phyloP scores from a whole-genome alignment of 108 stramenopile genomes.

The Cyclotella distinguenda region DNA sequence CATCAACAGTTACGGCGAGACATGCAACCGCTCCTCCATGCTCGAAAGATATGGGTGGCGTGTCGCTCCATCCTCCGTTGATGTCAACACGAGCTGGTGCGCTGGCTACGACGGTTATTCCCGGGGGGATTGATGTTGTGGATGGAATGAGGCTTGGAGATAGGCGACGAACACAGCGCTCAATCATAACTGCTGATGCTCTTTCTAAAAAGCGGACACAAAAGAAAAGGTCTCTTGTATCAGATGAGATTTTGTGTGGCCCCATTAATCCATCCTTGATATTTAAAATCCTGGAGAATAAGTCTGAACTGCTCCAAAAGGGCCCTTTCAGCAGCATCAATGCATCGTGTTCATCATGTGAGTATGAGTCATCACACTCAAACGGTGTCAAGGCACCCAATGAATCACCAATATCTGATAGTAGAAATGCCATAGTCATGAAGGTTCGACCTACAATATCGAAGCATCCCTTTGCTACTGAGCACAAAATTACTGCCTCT shows the following conservation, averaged over 20 bases:
- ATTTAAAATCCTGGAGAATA: background rate
- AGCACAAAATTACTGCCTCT: conserved; percentile 31
- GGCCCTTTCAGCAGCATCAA: background rate
- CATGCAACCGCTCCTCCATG: conserved; percentile 72
- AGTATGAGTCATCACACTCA: background rate
- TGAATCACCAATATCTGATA: conserved; percentile 14
- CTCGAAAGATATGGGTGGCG: conserved; percentile 84
- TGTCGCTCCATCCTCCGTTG: conserved; percentile 88
- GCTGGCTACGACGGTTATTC: conserved; percentile 53
- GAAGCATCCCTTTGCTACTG: conserved; percentile 33
- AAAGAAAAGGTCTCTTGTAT: background rate
- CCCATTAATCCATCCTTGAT: conserved; percentile 10
- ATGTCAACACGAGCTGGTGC: conserved; percentile 83
- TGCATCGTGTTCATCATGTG: background rate
- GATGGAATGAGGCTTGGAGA: background rate
- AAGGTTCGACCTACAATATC: conserved; percentile 60
- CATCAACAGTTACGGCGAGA: conserved; percentile 68
- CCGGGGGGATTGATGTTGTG: conserved; percentile 10
- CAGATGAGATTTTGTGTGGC: background rate
- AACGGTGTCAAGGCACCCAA: conserved; percentile 1
- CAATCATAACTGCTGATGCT: conserved; percentile 42
- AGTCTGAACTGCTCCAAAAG: background rate
- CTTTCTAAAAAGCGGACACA: conserved; percentile 40
- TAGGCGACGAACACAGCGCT: conserved; percentile 44
- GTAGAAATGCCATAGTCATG: conserved; percentile 38